Evolutionary conservation across 345 rosid species (phyloP).

Genomic region (Psidium guajava): DNA sequence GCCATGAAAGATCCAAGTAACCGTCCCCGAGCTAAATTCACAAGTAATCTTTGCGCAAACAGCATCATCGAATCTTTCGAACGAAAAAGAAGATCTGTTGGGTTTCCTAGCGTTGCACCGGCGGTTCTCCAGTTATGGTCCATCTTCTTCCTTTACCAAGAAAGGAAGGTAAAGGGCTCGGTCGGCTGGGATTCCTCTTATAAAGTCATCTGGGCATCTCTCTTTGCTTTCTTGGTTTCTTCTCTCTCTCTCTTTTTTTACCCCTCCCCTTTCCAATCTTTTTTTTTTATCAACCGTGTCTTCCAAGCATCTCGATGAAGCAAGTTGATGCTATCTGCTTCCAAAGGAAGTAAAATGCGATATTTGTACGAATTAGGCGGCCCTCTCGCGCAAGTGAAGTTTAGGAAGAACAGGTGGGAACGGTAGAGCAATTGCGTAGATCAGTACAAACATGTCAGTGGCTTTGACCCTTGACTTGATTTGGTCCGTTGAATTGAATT

Average conservation of each 20-base stretch:
- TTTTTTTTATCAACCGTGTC: not conserved
- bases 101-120: too few species aligned
- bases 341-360: not conserved
- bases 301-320: not conserved
- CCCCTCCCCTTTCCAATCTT: not conserved
- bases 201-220: not conserved
- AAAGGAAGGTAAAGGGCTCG: not conserved
- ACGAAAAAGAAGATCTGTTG: too few species aligned
- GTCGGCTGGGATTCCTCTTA: not conserved
- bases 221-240: not conserved
- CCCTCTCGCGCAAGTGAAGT: not conserved
- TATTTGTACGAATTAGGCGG: too few species aligned
- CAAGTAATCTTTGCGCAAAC: too few species aligned
- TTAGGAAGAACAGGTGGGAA: not conserved
- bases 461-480: not conserved
- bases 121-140: too few species aligned
- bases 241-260: too few species aligned
- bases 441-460: not conserved
- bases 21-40: not conserved
- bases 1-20: conserved; percentile 79
- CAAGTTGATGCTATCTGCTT: not conserved
- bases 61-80: too few species aligned
- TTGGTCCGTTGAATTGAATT: not conserved
- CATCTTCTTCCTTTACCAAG: not conserved
- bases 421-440: not conserved